Conservation (phyloP, 371 early-diverging fungal genomes). For the Sporodiniella umbellata region DNA sequence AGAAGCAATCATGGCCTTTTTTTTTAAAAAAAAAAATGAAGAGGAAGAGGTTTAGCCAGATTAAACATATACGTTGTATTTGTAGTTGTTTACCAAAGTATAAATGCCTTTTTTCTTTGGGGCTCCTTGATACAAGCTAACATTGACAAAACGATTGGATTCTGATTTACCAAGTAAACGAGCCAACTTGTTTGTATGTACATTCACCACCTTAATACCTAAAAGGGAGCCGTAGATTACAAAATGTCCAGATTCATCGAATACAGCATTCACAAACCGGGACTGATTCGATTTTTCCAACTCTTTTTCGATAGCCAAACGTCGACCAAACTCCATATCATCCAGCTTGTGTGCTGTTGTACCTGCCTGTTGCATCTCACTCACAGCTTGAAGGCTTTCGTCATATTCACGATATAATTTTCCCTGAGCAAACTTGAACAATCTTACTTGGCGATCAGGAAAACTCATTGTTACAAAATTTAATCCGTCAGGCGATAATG, state of each 20-base stretch:
- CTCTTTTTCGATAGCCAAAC: constrained; percentile 89
- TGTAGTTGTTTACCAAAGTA: constrained; percentile 57
- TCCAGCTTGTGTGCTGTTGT: constrained; percentile 78
- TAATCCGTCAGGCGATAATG: constrained; percentile 75
- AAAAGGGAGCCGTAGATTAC: constrained; percentile 87
- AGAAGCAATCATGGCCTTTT: constrained; percentile 85
- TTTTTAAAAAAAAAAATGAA: neutral
- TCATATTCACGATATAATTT: constrained; percentile 90
- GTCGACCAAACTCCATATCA: constrained; percentile 96
- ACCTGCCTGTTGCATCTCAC: constrained; percentile 88
- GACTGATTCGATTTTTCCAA: constrained; percentile 73
- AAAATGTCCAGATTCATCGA: constrained; percentile 90
- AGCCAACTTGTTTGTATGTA: constrained; percentile 79
- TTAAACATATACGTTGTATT: neutral
- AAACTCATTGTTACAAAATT: constrained; percentile 87
- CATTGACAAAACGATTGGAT: constrained; percentile 85
- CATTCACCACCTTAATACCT: constrained; percentile 93
- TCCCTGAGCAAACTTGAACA: constrained; percentile 82
- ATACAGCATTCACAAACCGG: constrained; percentile 77
- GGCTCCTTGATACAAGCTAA: constrained; percentile 88
- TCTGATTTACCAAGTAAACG: constrained; percentile 88
- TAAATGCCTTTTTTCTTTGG: constrained; percentile 72
- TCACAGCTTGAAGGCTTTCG: constrained; percentile 78
- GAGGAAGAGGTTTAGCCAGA: no score
- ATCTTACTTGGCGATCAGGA: constrained; percentile 81